Base-by-base conservation (phyloP, 106 monocot species). In the Dendrobium catenatum region DNA sequence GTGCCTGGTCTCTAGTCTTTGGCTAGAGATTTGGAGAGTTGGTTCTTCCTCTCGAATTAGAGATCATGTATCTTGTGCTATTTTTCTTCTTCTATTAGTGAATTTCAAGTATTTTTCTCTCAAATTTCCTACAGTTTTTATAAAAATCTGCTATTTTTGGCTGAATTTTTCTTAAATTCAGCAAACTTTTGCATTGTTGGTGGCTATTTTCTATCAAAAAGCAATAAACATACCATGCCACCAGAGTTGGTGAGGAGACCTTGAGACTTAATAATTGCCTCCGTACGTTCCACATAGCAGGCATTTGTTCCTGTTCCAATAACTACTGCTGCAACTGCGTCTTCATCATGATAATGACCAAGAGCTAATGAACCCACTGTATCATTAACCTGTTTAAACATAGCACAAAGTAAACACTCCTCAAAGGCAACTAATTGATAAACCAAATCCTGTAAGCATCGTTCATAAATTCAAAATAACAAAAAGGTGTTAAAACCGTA, bases 241-340 rank as follows among this genome's bases (percentile, higher is more conserved):
- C 73, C 79, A 79, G 83, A 83, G 58, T 83, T 73, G 40, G 78
- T 79, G 79, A 79, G 72, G 70, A 79, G 83, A 10, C 83, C 83
- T 74, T 79, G 83, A 46, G 72, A 83, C 42, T 83, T 83, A 75
- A 92, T 89, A 47, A 93, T 93, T 37, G 93, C 90, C 77, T 93
- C 93, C 24, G 80, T 86, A 4, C 85, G 85, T 72, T 93, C 93
- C 24, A 93, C 77, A 81, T 93, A 93, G 72, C 90, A 93, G 4
- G 93, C 93, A 81, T 93, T 93, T 7, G 93, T 93, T 22, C 90
- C 93, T 31, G 88, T 84, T 72, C 93, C 93, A 79, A 93, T 72
- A 70, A 90, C 81, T n/a, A 93, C 89, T n/a, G 93, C 93, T 79
- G 90, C 93, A 33, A 89, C 88, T 48, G 89, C 87, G 74, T 93